A percentile compares a stretch with the other conserved stretches of the same genome.
These are phyloP conservation scores for Prunus yedoensis DNA, from an alignment of 331 rosid genomes.

Conservation along the genomic window DNA sequence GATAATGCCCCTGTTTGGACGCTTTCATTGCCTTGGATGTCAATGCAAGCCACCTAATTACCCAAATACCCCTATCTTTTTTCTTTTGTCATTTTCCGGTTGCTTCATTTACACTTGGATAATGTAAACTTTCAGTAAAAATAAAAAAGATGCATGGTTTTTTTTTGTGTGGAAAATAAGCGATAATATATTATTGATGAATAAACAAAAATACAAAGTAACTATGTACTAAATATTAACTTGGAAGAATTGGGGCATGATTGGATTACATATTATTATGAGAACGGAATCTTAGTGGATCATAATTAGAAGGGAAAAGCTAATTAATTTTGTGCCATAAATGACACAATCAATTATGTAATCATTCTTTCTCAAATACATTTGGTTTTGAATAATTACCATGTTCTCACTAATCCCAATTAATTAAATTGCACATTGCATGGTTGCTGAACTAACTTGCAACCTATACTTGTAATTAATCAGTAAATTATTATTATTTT, in stretches of 20 bases:
- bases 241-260: no score
- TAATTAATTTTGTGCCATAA: background rate
- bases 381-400: background rate
- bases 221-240: no score
- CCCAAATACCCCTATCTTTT: background rate
- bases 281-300: background rate
- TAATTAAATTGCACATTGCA: background rate
- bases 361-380: background rate
- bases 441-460: background rate
- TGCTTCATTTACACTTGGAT: background rate
- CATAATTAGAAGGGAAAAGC: background rate
- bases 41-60: background rate
- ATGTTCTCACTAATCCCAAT: background rate
- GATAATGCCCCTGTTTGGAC: conserved; percentile 21
- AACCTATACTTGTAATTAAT: background rate
- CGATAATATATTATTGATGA: background rate
- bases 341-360: background rate
- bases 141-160: no score
- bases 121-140: no score
- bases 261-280: background rate
- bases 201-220: no score
- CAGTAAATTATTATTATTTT: background rate
- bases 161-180: no score
- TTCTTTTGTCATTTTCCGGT: background rate
- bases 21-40: conserved; percentile 11